Percentiles rank a stretch among this genome's conserved stretches.
These are phyloP conservation scores for Diophrys appendiculata DNA, from an alignment of 73 alveolate species.

Conservation along the genomic window DNA sequence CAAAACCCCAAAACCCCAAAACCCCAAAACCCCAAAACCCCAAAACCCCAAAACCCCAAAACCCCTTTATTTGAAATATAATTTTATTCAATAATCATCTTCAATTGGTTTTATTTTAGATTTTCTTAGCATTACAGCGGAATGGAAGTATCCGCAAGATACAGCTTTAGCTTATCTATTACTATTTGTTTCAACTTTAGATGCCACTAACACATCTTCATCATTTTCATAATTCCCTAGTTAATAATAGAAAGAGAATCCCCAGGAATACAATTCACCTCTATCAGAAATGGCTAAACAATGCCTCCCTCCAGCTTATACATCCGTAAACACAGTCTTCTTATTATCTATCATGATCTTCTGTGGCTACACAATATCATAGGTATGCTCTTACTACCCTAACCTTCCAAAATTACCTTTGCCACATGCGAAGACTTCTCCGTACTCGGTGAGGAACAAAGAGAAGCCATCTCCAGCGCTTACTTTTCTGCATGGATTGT, in stretches of 20 bases:
- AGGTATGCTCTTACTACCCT: constrained; percentile 29
- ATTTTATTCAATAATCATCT: no score
- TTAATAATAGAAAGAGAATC: constrained; percentile 61
- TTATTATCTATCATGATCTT: constrained; percentile 13
- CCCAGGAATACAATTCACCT: constrained; percentile 49
- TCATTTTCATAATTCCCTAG: constrained; percentile 21
- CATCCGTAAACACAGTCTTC: constrained; percentile 19
- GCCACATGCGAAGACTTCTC: constrained; percentile 48
- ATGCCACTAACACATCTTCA: constrained; percentile 49
- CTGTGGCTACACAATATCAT: constrained; percentile 8
- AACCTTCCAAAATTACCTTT: constrained; percentile 62
- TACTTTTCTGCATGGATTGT: constrained; percentile 24
- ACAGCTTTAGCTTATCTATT: constrained; percentile 19
- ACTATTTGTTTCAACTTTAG: constrained; percentile 2
- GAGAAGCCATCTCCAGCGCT: constrained; percentile 74
- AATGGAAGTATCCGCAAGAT: constrained; percentile 55
- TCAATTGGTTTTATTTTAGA: no score
- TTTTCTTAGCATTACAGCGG: constrained; percentile 36
- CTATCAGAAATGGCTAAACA: constrained; percentile 34
- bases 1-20: no score
- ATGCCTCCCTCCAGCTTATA: constrained; percentile 64
- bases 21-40: no score
- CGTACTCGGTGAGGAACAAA: constrained; percentile 38
- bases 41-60: no score
- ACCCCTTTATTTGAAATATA: no score